Evolutionary conservation across 2,329 filamentous ascomycete genomes (phyloP).

Genomic region (Stachybotrys chartarum): DNA sequence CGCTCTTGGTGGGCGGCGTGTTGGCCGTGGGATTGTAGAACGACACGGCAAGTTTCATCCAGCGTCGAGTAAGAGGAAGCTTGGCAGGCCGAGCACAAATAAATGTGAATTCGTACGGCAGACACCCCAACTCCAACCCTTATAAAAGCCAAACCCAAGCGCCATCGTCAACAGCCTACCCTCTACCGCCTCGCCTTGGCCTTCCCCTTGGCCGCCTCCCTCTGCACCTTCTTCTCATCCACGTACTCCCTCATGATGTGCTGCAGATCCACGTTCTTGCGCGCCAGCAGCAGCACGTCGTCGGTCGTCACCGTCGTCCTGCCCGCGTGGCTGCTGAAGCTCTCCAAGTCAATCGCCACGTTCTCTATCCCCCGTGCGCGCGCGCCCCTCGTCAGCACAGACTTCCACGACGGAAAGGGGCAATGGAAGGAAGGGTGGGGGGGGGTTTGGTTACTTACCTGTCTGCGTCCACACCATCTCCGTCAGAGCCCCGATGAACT

Average conservation of each 20-base stretch:
- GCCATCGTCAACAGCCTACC: background rate
- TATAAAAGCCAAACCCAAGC: background rate
- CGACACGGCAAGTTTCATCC: too few relatives aligned
- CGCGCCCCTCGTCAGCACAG: background rate
- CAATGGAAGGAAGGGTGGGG: background rate
- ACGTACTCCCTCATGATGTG: constrained; percentile 65
- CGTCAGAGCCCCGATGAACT: constrained; percentile 81
- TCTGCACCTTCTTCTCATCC: constrained; percentile 48
- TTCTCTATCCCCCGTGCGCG: constrained; percentile 33
- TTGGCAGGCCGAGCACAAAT: background rate
- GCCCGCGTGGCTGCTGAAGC: constrained; percentile 65
- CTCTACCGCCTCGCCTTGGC: constrained; percentile 16
- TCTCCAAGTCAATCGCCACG: constrained; percentile 49
- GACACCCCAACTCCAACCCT: background rate
- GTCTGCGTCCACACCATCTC: constrained; percentile 86
- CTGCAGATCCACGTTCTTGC: constrained; percentile 81
- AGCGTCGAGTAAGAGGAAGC: too few relatives aligned
- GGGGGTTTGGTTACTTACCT: constrained; percentile 48
- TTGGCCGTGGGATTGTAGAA: background rate
- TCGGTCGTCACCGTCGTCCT: constrained; percentile 73
- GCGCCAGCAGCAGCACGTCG: constrained; percentile 79
- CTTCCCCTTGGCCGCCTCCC: constrained; percentile 12
- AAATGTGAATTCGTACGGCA: background rate
- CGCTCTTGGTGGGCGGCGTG: background rate
- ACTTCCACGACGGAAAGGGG: background rate